phyloP scores from a whole-genome alignment of 2,329 filamentous ascomycete genomes.

The Colletotrichum neosansevieriae region DNA sequence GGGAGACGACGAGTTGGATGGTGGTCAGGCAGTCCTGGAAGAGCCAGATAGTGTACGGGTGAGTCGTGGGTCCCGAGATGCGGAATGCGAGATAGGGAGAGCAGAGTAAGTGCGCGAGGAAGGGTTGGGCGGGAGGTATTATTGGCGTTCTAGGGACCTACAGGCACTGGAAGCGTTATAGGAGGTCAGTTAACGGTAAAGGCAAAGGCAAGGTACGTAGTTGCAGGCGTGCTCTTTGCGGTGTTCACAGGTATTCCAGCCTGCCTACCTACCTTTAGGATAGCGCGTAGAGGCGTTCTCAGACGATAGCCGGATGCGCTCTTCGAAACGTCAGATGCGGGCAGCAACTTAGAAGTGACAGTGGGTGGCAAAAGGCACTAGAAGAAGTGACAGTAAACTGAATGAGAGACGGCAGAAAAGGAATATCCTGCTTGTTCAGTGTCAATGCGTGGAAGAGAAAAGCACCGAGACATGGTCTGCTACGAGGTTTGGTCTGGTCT shows the following conservation, averaged over 20 bases:
- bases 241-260: slow-evolving; percentile 14
- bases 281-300: slow-evolving; percentile 38
- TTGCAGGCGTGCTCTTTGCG: slow-evolving; percentile 11
- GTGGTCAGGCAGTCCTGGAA: slow-evolving; percentile 7
- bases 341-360: slow-evolving; percentile 27
- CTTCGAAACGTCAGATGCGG: slow-evolving; percentile 38
- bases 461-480: slow-evolving; percentile 56
- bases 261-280: background rate
- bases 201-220: slow-evolving; percentile 9
- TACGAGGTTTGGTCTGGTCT: slow-evolving; percentile 42
- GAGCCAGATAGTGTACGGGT: slow-evolving; percentile 25
- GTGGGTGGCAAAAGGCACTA: too few relatives aligned
- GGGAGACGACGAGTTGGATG: slow-evolving; percentile 12
- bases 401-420: slow-evolving; percentile 21
- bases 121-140: slow-evolving; percentile 9
- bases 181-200: background rate
- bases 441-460: slow-evolving; percentile 41
- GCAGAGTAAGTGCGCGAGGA: slow-evolving; percentile 4
- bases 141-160: slow-evolving; percentile 4
- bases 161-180: background rate
- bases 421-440: slow-evolving; percentile 29
- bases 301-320: slow-evolving; percentile 39
- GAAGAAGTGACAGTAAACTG: too few relatives aligned
- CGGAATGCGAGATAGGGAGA: slow-evolving; percentile 18
- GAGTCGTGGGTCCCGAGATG: slow-evolving; percentile 18